phyloP scores from a whole-genome alignment of 441 rosid genomes.

The Macaranga tanarius region DNA sequence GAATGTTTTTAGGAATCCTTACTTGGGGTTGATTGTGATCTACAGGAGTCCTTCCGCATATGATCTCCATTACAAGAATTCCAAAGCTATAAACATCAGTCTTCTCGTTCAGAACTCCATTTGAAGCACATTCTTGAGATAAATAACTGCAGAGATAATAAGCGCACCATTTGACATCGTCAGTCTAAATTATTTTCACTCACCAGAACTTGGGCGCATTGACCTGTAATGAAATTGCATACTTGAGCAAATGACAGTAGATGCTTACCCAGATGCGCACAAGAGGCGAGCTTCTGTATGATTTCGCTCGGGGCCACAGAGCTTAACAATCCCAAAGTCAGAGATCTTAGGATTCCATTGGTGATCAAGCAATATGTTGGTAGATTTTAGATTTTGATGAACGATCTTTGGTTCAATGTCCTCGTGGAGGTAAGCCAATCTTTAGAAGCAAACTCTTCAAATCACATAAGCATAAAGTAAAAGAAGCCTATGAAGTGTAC shows the following conservation, averaged over 20 bases:
- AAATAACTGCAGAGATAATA: conserved; percentile 30
- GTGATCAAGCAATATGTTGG: conserved; percentile 65
- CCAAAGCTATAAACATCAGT: conserved; percentile 64
- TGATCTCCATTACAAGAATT: conserved; percentile 65
- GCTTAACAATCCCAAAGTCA: conserved; percentile 43
- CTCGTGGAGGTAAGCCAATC: conserved; percentile 72
- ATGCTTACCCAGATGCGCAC: conserved; percentile 34
- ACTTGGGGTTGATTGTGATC: conserved; percentile 52
- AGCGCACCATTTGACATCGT: conserved; percentile 7
- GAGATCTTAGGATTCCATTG: conserved; percentile 70
- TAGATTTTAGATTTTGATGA: conserved; percentile 54
- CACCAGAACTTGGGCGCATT: neutral
- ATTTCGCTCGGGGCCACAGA: conserved; percentile 23
- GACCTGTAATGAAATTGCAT: neutral
- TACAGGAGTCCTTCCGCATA: conserved; percentile 53
- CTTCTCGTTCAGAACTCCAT: conserved; percentile 30
- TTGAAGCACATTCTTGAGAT: conserved; percentile 28
- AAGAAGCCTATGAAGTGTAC: neutral
- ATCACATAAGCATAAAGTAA: conserved; percentile 1
- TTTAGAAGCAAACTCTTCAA: conserved; percentile 27
- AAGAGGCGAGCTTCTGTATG: conserved; percentile 12
- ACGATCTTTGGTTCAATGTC: conserved; percentile 57
- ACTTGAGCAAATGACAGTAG: neutral
- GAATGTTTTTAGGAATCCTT: neutral
- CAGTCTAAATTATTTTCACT: conserved; percentile 11